Base-by-base conservation (phyloP, 768 basidiomycete genomes). In the Dentipellis sp. region DNA sequence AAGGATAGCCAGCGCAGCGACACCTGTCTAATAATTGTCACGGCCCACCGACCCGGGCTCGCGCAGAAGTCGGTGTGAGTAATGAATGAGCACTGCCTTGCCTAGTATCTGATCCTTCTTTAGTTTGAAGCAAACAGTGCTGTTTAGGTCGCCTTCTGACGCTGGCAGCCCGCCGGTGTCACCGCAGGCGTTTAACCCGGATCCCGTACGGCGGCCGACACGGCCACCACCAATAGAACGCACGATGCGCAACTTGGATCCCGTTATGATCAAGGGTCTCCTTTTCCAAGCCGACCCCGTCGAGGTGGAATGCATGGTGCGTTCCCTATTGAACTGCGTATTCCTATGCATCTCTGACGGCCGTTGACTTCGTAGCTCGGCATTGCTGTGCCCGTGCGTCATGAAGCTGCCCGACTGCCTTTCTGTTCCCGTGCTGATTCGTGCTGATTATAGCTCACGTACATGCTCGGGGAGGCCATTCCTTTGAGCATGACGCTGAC, bases 271-370 rank as follows among this genome's bases (percentile, higher is more conserved):
- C 17, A 56, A 10, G 19, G 60, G 60, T 11, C 3, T 56, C 21
- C 50, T 61, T 12, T 53, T 54, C 9, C 12, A 4, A 12, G 22
- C 14, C 38, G 11, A 14, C 10, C 10, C 16, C 21, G 50, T 59
- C 38, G 42, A 56, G 19, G 55, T 61, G 23, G 58, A 61, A 22
- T 61, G 60, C 38, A 45, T 21, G 23, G 60, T 59, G 35, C 23
- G 52, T 14, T 23, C 14, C 34, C 7, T 45, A 0, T 45, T 5
- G 19, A 6, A 29, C 29, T 45, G 17, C 14, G 16, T 14, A 7
- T n/a, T n/a, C n/a, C 42, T 45, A 45, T 45, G 16, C 42, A 17
- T 10, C 12, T 16, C 42, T 45, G 19, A 45, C 42, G 42, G n/a
- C n/a, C 42, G 10, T 45, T 45, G 4, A 3, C 3, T 19, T n/a